Percentiles rank a stretch among this genome's conserved stretches.
Conservation (phyloP, 208 protist species). For the Angomonas desouzai region DNA sequence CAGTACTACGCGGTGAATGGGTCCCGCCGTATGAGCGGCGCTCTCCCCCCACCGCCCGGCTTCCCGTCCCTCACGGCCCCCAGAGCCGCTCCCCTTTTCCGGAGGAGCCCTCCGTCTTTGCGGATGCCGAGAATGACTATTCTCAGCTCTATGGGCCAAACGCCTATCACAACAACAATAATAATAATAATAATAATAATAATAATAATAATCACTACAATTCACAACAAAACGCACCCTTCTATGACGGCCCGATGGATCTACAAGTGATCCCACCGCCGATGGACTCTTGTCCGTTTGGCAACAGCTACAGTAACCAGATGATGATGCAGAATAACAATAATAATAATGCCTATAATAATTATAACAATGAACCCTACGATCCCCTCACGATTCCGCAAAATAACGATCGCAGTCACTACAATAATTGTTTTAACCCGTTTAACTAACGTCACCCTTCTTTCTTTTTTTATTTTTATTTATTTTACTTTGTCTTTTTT, state of each 20-base stretch:
- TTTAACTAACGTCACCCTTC: constrained; percentile 16
- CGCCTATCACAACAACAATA: background rate
- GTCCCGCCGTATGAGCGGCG: background rate
- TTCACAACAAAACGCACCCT: background rate
- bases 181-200: background rate
- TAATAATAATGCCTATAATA: background rate
- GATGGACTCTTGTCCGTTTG: background rate
- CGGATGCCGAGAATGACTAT: background rate
- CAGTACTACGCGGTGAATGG: background rate
- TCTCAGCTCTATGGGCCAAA: background rate
- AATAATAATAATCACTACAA: background rate
- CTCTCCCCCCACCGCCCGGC: background rate
- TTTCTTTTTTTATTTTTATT: constrained; percentile 17
- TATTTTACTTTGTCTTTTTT: constrained; percentile 15
- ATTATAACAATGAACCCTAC: constrained; percentile 7
- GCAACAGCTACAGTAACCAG: background rate
- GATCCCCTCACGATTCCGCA: background rate
- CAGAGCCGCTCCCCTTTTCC: no score
- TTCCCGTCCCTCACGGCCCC: background rate
- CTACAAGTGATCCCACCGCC: background rate
- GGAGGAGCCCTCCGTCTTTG: constrained; percentile 4
- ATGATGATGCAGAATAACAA: constrained; percentile 6
- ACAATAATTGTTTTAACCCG: background rate
- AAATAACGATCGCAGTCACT: background rate
- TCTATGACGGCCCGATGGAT: background rate